Conservation (phyloP, 2,329 filamentous ascomycete species). For the Claviceps pusilla region DNA sequence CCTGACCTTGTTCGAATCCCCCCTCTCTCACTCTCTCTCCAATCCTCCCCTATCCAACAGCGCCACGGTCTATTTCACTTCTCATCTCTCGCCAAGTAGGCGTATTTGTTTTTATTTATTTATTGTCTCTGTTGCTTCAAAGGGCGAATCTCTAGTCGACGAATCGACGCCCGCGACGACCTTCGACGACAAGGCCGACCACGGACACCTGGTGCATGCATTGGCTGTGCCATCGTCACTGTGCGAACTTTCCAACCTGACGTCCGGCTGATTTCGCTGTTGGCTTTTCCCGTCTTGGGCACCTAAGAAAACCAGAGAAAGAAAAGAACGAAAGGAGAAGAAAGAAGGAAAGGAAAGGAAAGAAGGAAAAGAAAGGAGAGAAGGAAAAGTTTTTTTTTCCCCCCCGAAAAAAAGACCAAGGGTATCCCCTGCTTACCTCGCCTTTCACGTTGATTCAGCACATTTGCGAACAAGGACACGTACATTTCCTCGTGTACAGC, state of each 20-base stretch:
- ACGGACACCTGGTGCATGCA: background rate
- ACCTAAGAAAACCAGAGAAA: background rate
- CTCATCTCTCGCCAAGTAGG: background rate
- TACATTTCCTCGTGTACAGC: background rate
- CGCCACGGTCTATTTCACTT: background rate
- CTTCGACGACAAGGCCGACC: background rate
- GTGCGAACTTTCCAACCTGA: background rate
- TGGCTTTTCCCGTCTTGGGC: background rate
- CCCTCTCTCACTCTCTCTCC: background rate
- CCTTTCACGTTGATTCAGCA: too few species aligned
- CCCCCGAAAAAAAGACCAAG: too few species aligned
- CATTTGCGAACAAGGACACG: background rate
- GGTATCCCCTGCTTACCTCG: background rate
- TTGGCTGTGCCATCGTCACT: background rate
- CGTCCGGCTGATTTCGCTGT: background rate
- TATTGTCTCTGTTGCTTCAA: background rate
- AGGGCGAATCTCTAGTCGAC: background rate
- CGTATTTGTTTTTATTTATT: background rate
- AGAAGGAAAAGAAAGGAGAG: too few species aligned
- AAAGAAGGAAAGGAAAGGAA: background rate
- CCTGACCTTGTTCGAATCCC: background rate
- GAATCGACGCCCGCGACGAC: background rate
- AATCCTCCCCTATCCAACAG: too few species aligned
- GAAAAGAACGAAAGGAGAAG: background rate
- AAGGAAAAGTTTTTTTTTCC: too few species aligned